Conservation (phyloP, 192 early-diverging fungal species). For the Podila verticillata region DNA sequence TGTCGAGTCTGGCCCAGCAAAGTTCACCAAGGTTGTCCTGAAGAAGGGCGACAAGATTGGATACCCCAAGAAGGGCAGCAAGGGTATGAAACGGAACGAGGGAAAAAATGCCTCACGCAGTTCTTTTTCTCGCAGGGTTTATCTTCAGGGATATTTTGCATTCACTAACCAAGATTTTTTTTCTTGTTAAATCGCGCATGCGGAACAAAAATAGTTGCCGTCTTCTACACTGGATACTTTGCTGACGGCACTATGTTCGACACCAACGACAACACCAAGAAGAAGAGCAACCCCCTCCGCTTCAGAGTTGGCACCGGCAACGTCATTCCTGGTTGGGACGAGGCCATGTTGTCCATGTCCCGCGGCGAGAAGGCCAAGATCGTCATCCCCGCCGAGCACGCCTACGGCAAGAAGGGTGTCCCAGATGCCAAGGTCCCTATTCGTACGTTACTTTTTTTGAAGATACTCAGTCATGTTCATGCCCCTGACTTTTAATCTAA, state of each 20-base stretch:
- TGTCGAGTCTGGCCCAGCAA: slow-evolving; percentile 56
- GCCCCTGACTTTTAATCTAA: background rate
- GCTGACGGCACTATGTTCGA: slow-evolving; percentile 79
- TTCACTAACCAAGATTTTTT: background rate
- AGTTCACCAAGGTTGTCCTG: slow-evolving; percentile 70
- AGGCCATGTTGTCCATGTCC: slow-evolving; percentile 72
- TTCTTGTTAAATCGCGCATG: background rate
- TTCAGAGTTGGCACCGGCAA: slow-evolving; percentile 72
- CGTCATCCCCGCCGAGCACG: slow-evolving; percentile 67
- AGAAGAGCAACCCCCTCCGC: slow-evolving; percentile 71
- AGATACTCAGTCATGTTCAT: background rate
- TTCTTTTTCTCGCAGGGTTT: background rate
- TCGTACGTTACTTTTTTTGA: slow-evolving; percentile 8
- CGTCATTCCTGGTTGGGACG: slow-evolving; percentile 82
- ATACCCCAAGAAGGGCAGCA: slow-evolving; percentile 73
- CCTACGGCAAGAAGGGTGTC: slow-evolving; percentile 72
- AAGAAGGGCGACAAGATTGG: slow-evolving; percentile 72
- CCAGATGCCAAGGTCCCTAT: slow-evolving; percentile 61
- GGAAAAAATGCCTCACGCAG: background rate
- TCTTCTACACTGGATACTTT: slow-evolving; percentile 75
- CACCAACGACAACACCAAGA: slow-evolving; percentile 69
- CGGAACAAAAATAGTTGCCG: slow-evolving; percentile 26
- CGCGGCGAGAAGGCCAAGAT: slow-evolving; percentile 73
- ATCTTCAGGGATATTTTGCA: too few relatives aligned
- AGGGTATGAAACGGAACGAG: slow-evolving; percentile 44